Conservation (phyloP, 2,329 filamentous ascomycete genomes). For the Phyllosticta ampelicida region DNA sequence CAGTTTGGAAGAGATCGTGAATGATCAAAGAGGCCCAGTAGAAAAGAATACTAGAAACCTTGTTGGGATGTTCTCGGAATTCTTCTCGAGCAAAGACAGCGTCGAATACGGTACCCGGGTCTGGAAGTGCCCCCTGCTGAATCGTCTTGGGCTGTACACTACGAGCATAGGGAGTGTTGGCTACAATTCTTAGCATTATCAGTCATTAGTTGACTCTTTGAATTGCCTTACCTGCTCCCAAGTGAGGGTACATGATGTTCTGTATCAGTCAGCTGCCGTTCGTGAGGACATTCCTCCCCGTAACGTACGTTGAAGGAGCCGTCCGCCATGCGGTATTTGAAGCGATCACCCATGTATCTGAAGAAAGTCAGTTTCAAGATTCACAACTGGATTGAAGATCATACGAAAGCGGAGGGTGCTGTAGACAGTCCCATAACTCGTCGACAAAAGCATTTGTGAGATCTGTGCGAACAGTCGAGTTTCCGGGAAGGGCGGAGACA, state of each 20-base stretch:
- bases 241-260: slow-evolving; percentile 48
- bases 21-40: slow-evolving; percentile 56
- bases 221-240: slow-evolving; percentile 11
- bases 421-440: slow-evolving; percentile 14
- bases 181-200: slow-evolving; percentile 37
- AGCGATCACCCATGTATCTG: slow-evolving; percentile 30
- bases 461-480: slow-evolving; percentile 12
- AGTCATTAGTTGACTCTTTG: not conserved
- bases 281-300: slow-evolving; percentile 10
- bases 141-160: slow-evolving; percentile 46
- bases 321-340: slow-evolving; percentile 29
- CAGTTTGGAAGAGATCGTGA: slow-evolving; percentile 53
- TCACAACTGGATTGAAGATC: not conserved
- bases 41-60: slow-evolving; percentile 61
- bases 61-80: slow-evolving; percentile 53
- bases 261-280: slow-evolving; percentile 33
- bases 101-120: slow-evolving; percentile 54
- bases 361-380: not conserved
- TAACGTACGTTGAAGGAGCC: slow-evolving; percentile 28
- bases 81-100: slow-evolving; percentile 49
- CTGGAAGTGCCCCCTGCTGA: slow-evolving; percentile 47
- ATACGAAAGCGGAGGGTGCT: slow-evolving; percentile 15
- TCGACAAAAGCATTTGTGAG: slow-evolving; percentile 14
- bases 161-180: slow-evolving; percentile 53
- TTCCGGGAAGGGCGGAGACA: slow-evolving; percentile 5